Percentiles rank a stretch among this genome's conserved stretches.
These are phyloP conservation scores for Dendrothele bispora DNA, from an alignment of 768 basidiomycete genomes.

Conservation along the genomic window DNA sequence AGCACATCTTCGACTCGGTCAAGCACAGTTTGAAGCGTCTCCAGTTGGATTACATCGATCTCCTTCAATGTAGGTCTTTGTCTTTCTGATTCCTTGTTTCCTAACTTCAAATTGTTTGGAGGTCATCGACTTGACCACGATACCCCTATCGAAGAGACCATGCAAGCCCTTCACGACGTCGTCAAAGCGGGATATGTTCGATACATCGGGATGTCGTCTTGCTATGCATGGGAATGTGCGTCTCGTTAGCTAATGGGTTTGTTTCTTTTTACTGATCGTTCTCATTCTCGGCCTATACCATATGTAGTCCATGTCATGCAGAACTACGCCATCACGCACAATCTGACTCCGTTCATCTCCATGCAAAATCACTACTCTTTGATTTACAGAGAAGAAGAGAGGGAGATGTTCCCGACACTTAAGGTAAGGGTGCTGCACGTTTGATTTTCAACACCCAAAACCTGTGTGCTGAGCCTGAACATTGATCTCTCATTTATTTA, in stretches of 20 bases:
- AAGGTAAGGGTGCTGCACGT: constrained; percentile 32
- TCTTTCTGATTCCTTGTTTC: constrained; percentile 29
- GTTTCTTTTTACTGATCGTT: too few relatives aligned
- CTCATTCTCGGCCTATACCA: neutral
- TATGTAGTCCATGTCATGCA: constrained; percentile 54
- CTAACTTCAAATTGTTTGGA: constrained; percentile 1
- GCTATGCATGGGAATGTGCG: constrained; percentile 36
- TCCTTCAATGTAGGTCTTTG: constrained; percentile 42
- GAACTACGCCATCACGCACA: constrained; percentile 60
- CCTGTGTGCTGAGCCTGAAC: too few relatives aligned
- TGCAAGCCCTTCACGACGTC: constrained; percentile 52
- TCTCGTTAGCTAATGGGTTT: too few relatives aligned
- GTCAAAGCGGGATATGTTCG: constrained; percentile 49
- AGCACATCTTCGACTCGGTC: constrained; percentile 53
- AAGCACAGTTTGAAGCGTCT: constrained; percentile 44
- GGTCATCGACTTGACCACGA: constrained; percentile 32
- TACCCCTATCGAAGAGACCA: constrained; percentile 32
- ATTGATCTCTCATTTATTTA: too few relatives aligned
- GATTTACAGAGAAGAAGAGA: constrained; percentile 65
- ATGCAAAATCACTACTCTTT: constrained; percentile 71
- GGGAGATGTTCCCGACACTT: constrained; percentile 62
- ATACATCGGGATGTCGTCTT: constrained; percentile 38
- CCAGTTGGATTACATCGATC: constrained; percentile 54
- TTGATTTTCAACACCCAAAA: neutral
- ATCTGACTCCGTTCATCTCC: constrained; percentile 60